A percentile compares a stretch with the other conserved stretches of the same genome.
These are phyloP conservation scores for Cladosporium oxysporum DNA, from an alignment of 2,329 filamentous ascomycete genomes.

Conservation along the genomic window DNA sequence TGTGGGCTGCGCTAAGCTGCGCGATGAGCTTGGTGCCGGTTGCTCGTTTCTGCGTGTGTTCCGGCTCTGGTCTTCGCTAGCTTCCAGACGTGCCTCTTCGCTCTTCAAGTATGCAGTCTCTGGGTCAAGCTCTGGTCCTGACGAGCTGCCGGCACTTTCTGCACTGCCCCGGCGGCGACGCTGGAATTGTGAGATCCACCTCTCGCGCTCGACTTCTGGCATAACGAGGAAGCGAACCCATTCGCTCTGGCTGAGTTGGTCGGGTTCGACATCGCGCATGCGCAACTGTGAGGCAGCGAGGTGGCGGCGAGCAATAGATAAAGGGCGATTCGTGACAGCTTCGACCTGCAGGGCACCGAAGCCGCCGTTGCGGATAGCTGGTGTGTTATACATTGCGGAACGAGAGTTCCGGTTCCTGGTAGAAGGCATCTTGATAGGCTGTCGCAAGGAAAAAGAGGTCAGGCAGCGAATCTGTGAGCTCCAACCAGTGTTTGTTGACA, in stretches of 20 bases:
- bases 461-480: not conserved
- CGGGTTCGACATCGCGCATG: slow-evolving; percentile 39
- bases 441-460: not conserved
- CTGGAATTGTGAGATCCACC: slow-evolving; percentile 36
- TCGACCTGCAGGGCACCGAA: slow-evolving; percentile 39
- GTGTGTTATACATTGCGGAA: slow-evolving; percentile 39
- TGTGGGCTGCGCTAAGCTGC: not conserved
- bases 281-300: slow-evolving; percentile 37
- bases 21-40: slow-evolving; percentile 2
- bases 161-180: slow-evolving; percentile 32
- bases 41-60: not conserved
- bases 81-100: slow-evolving; percentile 35
- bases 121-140: slow-evolving; percentile 22
- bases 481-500: slow-evolving; percentile 2
- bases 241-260: slow-evolving; percentile 36
- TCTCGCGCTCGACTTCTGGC: slow-evolving; percentile 36
- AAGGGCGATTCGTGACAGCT: slow-evolving; percentile 36
- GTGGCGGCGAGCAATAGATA: slow-evolving; percentile 38
- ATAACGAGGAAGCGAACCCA: slow-evolving; percentile 40
- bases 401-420: slow-evolving; percentile 24
- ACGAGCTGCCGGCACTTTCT: slow-evolving; percentile 26
- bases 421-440: slow-evolving; percentile 26
- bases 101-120: slow-evolving; percentile 32
- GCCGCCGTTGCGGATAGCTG: slow-evolving; percentile 37
- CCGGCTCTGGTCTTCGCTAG: slow-evolving; percentile 26